Evolutionary conservation across 306 rosid species (phyloP), one percentile per base, ranked within the genome.

Genomic region (Gastrolobium villosum): DNA sequence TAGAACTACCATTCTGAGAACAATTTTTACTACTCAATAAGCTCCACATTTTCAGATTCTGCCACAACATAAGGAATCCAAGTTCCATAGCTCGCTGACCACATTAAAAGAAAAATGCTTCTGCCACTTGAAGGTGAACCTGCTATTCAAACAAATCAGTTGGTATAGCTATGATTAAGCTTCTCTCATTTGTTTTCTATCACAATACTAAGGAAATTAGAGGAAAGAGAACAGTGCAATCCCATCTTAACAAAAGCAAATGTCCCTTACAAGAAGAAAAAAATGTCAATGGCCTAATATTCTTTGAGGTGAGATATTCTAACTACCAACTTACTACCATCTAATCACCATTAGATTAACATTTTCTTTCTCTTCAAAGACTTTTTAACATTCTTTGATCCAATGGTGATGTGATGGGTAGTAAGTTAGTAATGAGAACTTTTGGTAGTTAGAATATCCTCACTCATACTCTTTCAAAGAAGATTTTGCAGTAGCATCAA

Each of bases 51-150:
- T 15, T 20, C 44, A 36, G 52, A 36, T 61, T 68, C 48, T 35
- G 61, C 70, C 37, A 11, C 20, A 32, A 45, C 26, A 7, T 41
- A 65, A 55, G 45, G 66, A 65, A 60, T 14, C 46, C 41, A 6
- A 39, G 43, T 6, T 30, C 57, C 43, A 31, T 45, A 8, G 39
- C 70, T 50, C 26, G 65, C 65, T 31, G 65, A 46, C 7, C 34
- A 43, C 26, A 7, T 41, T 2, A 26, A 56, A 45, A 60, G 54
- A 68, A 28, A 15, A 28, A 7, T 36, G 44, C 32, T n/a, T 79
- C 81, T 3, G 43, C 73, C 71, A 32, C 49, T 40, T 40, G 72
- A 79, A 34, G 39, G 39, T 2, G 10, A 54, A 71, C 76, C 76
- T 59, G 46, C 40, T 6, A 43, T 28, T 30, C 53, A 55, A 39